Conservation (phyloP, 2,329 filamentous ascomycete species). For the Fusarium sp. region DNA sequence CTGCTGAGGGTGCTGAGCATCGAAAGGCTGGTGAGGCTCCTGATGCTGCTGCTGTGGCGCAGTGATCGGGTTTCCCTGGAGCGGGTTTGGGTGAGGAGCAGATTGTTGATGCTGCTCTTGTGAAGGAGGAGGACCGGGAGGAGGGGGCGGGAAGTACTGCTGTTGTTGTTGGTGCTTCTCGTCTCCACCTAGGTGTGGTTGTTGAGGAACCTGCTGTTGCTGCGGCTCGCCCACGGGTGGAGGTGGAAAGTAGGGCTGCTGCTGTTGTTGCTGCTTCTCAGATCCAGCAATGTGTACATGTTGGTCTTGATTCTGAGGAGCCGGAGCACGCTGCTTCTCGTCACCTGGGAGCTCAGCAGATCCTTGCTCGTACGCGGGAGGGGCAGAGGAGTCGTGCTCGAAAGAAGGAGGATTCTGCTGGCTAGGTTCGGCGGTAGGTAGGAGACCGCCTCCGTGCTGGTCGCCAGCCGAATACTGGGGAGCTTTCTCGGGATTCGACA, state of each 20-base stretch:
- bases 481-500: slow-evolving; percentile 44
- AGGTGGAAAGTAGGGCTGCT: slow-evolving; percentile 23
- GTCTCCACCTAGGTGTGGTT: slow-evolving; percentile 14
- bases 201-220: slow-evolving; percentile 21
- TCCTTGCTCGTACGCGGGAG: slow-evolving; percentile 37
- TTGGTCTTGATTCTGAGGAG: slow-evolving; percentile 5
- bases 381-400: slow-evolving; percentile 21
- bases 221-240: slow-evolving; percentile 5
- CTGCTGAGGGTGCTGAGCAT: slow-evolving; percentile 15
- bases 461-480: slow-evolving; percentile 35
- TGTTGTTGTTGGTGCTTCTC: slow-evolving; percentile 37
- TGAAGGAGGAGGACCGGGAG: slow-evolving; percentile 46
- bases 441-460: slow-evolving; percentile 34
- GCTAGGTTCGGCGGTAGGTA: slow-evolving; percentile 27
- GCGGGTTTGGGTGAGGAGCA: slow-evolving; percentile 37
- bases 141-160: slow-evolving; percentile 48
- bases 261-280: slow-evolving; percentile 19
- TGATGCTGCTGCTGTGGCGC: slow-evolving; percentile 22
- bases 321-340: slow-evolving; percentile 24
- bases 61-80: slow-evolving; percentile 39
- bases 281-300: not conserved
- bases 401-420: slow-evolving; percentile 38
- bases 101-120: slow-evolving; percentile 38
- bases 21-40: slow-evolving; percentile 11
- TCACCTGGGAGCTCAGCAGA: slow-evolving; percentile 35